phyloP scores from a whole-genome alignment of 176 grass and related monocot genomes.

The Avena sativa region DNA sequence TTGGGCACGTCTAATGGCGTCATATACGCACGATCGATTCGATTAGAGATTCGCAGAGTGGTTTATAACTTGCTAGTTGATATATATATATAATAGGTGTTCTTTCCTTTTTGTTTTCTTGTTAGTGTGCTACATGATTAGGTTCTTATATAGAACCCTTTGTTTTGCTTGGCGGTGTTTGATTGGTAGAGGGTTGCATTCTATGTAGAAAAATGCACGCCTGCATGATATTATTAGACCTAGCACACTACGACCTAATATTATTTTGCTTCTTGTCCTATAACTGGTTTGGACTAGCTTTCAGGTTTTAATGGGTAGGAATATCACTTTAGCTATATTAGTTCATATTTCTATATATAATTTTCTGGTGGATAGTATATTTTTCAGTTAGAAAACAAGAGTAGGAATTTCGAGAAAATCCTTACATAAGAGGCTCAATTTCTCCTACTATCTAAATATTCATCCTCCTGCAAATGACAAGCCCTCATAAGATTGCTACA shows the following conservation, averaged over 20 bases:
- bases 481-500: background rate
- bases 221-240: slow-evolving; percentile 54
- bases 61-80: background rate
- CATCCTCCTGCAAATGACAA: background rate
- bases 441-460: background rate
- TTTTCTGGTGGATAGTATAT: background rate
- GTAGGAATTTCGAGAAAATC: background rate
- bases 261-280: slow-evolving; percentile 47
- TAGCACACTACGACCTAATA: slow-evolving; percentile 40
- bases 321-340: background rate
- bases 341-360: background rate
- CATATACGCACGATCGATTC: slow-evolving; percentile 38
- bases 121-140: slow-evolving; percentile 48
- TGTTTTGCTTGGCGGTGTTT: slow-evolving; percentile 33
- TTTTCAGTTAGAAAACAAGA: background rate
- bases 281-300: slow-evolving; percentile 37
- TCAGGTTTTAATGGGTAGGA: slow-evolving; percentile 18
- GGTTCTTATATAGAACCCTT: slow-evolving; percentile 42
- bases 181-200: slow-evolving; percentile 48
- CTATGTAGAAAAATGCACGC: slow-evolving; percentile 46
- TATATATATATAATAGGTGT: background rate
- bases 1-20: slow-evolving; percentile 40
- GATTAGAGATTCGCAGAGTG: slow-evolving; percentile 36
- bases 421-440: background rate
- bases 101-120: slow-evolving; percentile 49